Percentiles rank a stretch among this genome's conserved stretches.
Evolutionary conservation across 257 asterid genomes (phyloP).

Genomic region (Petunia secreta): DNA sequence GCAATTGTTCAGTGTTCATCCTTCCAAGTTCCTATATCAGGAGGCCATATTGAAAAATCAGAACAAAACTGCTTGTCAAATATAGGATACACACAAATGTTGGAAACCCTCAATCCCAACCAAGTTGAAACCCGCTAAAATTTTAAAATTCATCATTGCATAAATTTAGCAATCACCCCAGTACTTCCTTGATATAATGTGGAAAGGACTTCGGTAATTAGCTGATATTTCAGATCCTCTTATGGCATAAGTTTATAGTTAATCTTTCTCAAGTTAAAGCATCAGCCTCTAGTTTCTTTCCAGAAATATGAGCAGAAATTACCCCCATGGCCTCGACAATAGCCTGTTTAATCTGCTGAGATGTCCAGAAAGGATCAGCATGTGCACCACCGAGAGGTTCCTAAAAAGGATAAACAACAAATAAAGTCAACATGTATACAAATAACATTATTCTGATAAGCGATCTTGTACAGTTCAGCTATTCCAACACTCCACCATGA

Average conservation of each 20-base stretch:
- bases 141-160: neutral
- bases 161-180: neutral
- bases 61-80: neutral
- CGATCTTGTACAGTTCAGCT: neutral
- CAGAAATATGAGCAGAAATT: conserved; percentile 29
- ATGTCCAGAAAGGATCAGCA: conserved; percentile 91
- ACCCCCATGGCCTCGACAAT: conserved; percentile 84
- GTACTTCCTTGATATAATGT: neutral
- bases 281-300: neutral
- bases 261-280: neutral
- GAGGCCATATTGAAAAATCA: conserved; percentile 6
- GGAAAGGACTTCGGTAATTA: conserved; percentile 4
- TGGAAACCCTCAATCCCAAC: neutral
- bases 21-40: conserved; percentile 64
- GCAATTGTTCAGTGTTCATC: conserved; percentile 66
- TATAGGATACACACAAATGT: neutral
- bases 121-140: neutral
- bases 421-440: neutral
- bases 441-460: neutral
- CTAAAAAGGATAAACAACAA: conserved; percentile 41
- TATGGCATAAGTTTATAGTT: neutral
- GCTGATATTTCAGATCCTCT: neutral
- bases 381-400: conserved; percentile 99
- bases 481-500: neutral
- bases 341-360: conserved; percentile 83